Evolutionary conservation across 2,329 filamentous ascomycete genomes (phyloP), one percentile per base, ranked within the genome.

Genomic region (Pseudogymnoascus sp.): DNA sequence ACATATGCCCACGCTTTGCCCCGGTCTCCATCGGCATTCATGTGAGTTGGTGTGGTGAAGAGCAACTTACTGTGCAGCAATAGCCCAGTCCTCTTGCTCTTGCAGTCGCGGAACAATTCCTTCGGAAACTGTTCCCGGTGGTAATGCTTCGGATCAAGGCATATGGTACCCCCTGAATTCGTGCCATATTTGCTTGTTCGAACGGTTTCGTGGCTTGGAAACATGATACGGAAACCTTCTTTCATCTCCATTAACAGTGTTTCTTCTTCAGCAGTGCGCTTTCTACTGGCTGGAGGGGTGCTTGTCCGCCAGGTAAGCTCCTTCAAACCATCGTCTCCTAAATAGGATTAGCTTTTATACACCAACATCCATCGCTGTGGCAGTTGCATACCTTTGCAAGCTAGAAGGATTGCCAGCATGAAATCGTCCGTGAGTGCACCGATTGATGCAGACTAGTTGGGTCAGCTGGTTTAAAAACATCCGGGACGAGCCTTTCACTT

Each of bases 51-150:
- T 61, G 78, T 77, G 23, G 84, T 82, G 61, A 84, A 77, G 62
- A 86, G 77, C 67, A 91, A 79, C 77, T 99, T 99, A 76, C 86
- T 96, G 75, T 99, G 95, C 79, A 96, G 90, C 66, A 99, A 78
- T 21, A 97, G 73, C 0, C 91, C 90, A 2, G 76, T 68, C 37
- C 93, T 81, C 23, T 79, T 82, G 66, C 89, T 96, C 66, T 86
- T 78, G 72, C 88, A 92, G 72, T 97, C 91, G 61, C 87, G 84
- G 69, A 97, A 78, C 31, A 90, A 78, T 42, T 84, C 75, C 43
- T 80, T 82, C 3, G 93, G 93, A 69, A 97, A 97, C 0, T 78
- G 83, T 2, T 80, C 66, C 0, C 82, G 77, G 43, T 87, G 79
- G 82, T 88, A 97, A 86, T 87, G 92, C 65, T 84, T 86, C 7